These are phyloP conservation scores for Botrytis fabae DNA, from an alignment of 2,329 filamentous ascomycete species.

Conservation along the genomic window DNA sequence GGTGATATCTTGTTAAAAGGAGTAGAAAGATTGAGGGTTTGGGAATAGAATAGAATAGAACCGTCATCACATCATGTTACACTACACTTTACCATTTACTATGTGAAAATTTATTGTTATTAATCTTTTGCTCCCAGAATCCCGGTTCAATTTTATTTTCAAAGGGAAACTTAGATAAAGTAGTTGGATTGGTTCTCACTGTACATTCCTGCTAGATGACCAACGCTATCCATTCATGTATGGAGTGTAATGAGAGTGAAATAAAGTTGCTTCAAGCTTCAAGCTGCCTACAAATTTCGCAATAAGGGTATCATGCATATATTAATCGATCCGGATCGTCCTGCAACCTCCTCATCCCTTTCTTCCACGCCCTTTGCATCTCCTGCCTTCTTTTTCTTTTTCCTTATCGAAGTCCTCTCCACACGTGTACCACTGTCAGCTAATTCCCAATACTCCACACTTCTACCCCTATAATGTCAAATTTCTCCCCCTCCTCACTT, in stretches of 20 bases:
- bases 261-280: neutral
- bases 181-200: neutral
- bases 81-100: too few relatives aligned
- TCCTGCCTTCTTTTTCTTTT: neutral
- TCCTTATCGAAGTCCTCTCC: too few relatives aligned
- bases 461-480: slow-evolving; percentile 87
- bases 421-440: neutral
- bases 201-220: neutral
- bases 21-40: neutral
- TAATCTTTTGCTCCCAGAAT: neutral
- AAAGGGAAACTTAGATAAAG: neutral
- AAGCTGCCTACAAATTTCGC: slow-evolving; percentile 17
- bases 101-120: neutral
- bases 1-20: neutral
- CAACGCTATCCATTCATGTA: neutral
- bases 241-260: neutral
- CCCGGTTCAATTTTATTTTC: neutral
- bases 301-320: slow-evolving; percentile 23
- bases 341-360: neutral
- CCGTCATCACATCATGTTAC: too few relatives aligned
- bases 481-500: slow-evolving; percentile 90
- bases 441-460: slow-evolving; percentile 81
- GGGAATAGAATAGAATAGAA: neutral
- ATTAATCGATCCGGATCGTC: slow-evolving; percentile 1
- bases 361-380: neutral